phyloP scores from a whole-genome alignment of 495 filamentous ascomycete species.

The Trichoderma orchidacearum region DNA sequence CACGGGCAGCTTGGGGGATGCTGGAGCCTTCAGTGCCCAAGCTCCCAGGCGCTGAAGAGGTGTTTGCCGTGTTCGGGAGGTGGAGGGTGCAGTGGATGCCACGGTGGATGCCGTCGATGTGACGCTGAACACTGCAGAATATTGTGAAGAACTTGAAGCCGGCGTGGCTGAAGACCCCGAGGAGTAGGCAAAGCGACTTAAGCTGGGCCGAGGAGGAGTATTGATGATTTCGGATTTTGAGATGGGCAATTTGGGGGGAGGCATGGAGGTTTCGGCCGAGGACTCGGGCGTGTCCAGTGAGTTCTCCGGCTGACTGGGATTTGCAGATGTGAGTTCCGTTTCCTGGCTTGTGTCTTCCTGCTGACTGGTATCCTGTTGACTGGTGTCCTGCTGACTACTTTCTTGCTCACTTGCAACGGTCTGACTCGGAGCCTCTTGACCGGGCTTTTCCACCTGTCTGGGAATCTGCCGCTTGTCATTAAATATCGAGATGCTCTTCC shows the following conservation, averaged over 20 bases:
- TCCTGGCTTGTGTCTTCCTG: not conserved
- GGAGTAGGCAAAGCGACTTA: conserved; percentile 10
- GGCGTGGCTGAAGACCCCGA: conserved; percentile 18
- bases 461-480: conserved; percentile 6
- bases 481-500: conserved; percentile 11
- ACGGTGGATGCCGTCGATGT: conserved; percentile 8
- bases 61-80: conserved; percentile 15
- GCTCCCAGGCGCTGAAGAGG: conserved; percentile 33
- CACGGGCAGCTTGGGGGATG: conserved; percentile 27
- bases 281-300: not conserved
- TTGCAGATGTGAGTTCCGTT: not conserved
- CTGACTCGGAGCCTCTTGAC: not conserved
- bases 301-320: not conserved
- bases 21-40: conserved; percentile 18
- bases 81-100: conserved; percentile 11
- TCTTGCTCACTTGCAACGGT: not conserved
- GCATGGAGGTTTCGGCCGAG: not conserved
- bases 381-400: not conserved
- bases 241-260: not conserved
- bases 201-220: conserved; percentile 9
- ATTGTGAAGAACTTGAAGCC: conserved; percentile 18
- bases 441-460: not conserved
- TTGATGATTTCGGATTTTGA: not conserved
- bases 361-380: not conserved
- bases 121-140: conserved; percentile 7